phyloP scores from a whole-genome alignment of 805 yeast species.

The Lipomyces lipofer region DNA sequence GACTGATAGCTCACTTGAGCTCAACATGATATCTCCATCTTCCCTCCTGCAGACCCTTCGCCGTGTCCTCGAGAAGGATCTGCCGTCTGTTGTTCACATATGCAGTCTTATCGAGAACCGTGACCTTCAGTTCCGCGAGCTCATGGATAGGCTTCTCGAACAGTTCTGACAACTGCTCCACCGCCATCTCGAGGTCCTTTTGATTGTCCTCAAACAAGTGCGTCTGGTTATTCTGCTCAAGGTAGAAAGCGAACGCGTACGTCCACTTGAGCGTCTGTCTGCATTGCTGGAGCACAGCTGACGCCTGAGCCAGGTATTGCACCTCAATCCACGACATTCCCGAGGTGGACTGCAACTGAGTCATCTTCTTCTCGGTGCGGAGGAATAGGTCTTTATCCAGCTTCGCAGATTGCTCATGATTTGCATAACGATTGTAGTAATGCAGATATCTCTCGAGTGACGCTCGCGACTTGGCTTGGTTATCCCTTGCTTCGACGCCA shows the following conservation, averaged over 20 bases:
- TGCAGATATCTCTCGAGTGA: conserved; percentile 68
- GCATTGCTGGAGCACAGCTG: conserved; percentile 62
- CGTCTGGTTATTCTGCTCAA: conserved; percentile 53
- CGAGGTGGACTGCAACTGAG: conserved; percentile 60
- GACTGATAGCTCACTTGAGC: conserved; percentile 16
- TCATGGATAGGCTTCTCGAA: conserved; percentile 47
- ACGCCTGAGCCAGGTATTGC: conserved; percentile 76
- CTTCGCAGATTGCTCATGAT: conserved; percentile 73
- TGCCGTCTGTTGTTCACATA: conserved; percentile 46
- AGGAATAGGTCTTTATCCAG: conserved; percentile 66
- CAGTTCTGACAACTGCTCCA: conserved; percentile 66
- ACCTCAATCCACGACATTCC: conserved; percentile 84
- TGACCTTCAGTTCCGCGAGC: conserved; percentile 44
- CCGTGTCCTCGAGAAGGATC: conserved; percentile 48
- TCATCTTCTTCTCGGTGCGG: conserved; percentile 64
- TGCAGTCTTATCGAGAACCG: conserved; percentile 47
- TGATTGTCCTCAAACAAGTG: conserved; percentile 72
- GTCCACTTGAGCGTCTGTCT: conserved; percentile 87
- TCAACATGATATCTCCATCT: conserved; percentile 39
- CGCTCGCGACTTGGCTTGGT: conserved; percentile 47
- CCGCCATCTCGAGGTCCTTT: conserved; percentile 59
- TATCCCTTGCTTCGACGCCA: conserved; percentile 43
- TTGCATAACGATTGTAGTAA: conserved; percentile 69
- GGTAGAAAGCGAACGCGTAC: conserved; percentile 73
- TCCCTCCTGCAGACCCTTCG: conserved; percentile 45